Conservation (phyloP, 148 eudicot genomes). For the Hydrangea macrophylla region DNA sequence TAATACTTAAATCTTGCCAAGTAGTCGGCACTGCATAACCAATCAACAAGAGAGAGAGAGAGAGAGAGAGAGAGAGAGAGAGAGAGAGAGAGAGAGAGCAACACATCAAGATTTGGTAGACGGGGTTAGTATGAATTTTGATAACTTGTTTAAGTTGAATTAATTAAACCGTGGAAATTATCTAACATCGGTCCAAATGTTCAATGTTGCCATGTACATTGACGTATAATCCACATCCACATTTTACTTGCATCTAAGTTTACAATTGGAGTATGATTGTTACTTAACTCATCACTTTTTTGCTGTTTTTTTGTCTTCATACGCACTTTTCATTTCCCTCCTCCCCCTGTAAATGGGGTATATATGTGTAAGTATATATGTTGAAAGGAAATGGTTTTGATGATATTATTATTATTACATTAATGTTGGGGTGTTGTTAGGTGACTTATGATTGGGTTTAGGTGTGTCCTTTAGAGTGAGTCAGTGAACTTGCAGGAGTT, state of each 20-base stretch:
- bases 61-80: too few species aligned
- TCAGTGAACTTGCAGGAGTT: background rate
- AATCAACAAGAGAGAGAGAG: too few species aligned
- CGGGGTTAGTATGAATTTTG: background rate
- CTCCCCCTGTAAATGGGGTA: too few species aligned
- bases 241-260: background rate
- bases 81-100: too few species aligned
- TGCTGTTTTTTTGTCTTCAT: background rate
- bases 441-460: slow-evolving; percentile 26
- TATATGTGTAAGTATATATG: too few species aligned
- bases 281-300: background rate
- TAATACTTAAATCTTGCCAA: too few species aligned
- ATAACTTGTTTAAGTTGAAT: too few species aligned
- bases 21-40: too few species aligned
- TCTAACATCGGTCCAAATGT: too few species aligned
- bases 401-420: background rate
- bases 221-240: background rate
- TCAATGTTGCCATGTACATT: background rate
- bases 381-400: background rate
- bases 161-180: too few species aligned
- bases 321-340: background rate
- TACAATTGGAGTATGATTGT: background rate
- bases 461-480: slow-evolving; percentile 22
- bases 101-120: too few species aligned
- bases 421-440: slow-evolving; percentile 10